Percentiles rank a stretch among this genome's conserved stretches.
Evolutionary conservation across 1,284 basidiomycete genomes (phyloP).

Genomic region (Sanghuangporus sanghuang): DNA sequence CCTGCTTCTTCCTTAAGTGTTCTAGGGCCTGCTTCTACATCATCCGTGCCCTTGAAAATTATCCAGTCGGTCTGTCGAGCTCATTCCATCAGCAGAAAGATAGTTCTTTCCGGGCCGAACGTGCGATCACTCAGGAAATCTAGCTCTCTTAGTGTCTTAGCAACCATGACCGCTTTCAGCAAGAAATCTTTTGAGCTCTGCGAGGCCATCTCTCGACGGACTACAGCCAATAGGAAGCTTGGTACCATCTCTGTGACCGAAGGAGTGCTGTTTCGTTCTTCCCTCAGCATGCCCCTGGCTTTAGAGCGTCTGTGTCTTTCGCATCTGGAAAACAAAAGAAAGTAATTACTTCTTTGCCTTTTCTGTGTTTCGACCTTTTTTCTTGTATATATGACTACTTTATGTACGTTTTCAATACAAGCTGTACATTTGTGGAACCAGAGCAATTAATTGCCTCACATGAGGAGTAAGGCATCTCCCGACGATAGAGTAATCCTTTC

Average conservation of each 20-base stretch:
- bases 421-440: no score
- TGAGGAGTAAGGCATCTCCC: no score
- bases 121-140: background rate
- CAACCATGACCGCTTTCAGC: background rate
- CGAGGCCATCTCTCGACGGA: background rate
- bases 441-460: no score
- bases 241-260: background rate
- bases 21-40: background rate
- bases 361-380: background rate
- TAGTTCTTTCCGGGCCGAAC: background rate
- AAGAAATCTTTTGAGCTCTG: background rate
- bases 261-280: background rate
- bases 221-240: background rate
- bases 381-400: no score
- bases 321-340: background rate
- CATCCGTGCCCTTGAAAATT: background rate
- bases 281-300: constrained; percentile 3
- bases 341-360: background rate
- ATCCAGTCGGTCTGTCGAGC: background rate
- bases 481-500: no score
- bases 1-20: background rate
- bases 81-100: background rate
- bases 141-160: background rate
- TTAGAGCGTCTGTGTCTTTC: constrained; percentile 9
- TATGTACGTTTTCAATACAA: no score